Evolutionary conservation across 2,329 filamentous ascomycete genomes (phyloP).

Genomic region (Ascosphaera aggregata): DNA sequence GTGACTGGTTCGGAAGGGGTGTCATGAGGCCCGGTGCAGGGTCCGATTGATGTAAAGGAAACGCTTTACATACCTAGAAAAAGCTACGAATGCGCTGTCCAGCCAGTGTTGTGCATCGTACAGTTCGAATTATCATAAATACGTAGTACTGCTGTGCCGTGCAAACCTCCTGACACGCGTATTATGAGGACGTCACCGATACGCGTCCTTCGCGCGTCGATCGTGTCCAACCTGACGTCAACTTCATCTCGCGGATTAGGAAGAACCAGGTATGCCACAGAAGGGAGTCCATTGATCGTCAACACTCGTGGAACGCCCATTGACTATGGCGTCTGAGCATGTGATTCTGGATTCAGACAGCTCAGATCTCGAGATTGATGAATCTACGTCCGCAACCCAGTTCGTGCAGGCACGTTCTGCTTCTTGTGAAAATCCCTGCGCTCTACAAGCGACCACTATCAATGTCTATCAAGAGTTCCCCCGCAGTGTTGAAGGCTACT

Average conservation of each 20-base stretch:
- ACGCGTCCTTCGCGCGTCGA: background rate
- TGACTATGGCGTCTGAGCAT: constrained; percentile 13
- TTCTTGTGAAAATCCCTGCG: background rate
- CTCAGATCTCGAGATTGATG: constrained; percentile 16
- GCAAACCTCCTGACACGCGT: background rate
- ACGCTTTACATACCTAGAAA: background rate
- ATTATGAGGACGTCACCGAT: background rate
- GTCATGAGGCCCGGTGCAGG: constrained; percentile 39
- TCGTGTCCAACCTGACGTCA: background rate
- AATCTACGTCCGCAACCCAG: constrained; percentile 1
- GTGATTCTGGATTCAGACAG: constrained; percentile 23
- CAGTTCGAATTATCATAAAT: too few relatives aligned
- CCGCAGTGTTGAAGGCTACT: background rate
- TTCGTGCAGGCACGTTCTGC: background rate
- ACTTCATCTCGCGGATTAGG: background rate
- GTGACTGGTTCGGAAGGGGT: constrained; percentile 84
- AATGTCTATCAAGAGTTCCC: background rate
- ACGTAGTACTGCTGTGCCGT: too few relatives aligned
- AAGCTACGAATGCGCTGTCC: background rate
- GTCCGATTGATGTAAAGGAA: background rate
- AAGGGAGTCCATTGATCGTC: background rate
- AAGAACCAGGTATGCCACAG: background rate
- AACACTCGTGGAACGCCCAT: background rate
- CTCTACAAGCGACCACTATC: background rate
- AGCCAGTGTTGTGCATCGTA: background rate